Evolutionary conservation across 495 filamentous ascomycete species (phyloP), one percentile per base, ranked within the genome.

Genomic region (Astrothelium subdiscretum): DNA sequence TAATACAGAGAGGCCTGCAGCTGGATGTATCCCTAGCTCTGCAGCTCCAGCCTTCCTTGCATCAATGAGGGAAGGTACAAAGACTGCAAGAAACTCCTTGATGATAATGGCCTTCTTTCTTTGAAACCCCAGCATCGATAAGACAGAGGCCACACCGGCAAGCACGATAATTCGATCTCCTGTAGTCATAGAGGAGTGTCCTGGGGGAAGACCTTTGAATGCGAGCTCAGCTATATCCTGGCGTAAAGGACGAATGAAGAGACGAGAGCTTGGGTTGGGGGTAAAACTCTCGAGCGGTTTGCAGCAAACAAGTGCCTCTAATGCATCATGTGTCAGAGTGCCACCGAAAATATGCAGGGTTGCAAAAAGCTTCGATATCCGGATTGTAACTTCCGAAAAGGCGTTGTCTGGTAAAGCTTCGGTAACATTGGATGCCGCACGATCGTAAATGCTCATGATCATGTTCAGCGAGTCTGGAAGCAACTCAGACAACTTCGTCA

Each of bases 21-120:
- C 91, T 52, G 95, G 95, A 73, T 97, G 94, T 51, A 98, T 87
- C 3, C 95, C 94, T 62, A 92, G 87, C 66, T 97, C 94, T 22
- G 95, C 94, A 59, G 94, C 95, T 32, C 91, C 91, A 60, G 90
- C 80, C 60, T 95, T 96, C 42, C 94, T 80, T 18, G 95, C 95
- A 72, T 96, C 89, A n/a, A 96, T 86, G 31, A 98, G 77, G 0
- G 86, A 89, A 61, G 87, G 87, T 59, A 94, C 87, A 62, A 96
- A 77, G 32, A 89, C 83, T n/a, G 83, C 82, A 8, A 97, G 77
- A 60, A 96, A 79, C 68, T 97, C 92, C 65, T 86, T 85, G 63
- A 95, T 77, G 2, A 97, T 81, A 66, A 97, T 82, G 2, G 87
- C 91, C 70, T 95, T 95, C 72, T 95, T 95, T 61, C 94, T 80